These are phyloP conservation scores for Termitomyces sp. DNA, from an alignment of 768 basidiomycete genomes.

Conservation along the genomic window DNA sequence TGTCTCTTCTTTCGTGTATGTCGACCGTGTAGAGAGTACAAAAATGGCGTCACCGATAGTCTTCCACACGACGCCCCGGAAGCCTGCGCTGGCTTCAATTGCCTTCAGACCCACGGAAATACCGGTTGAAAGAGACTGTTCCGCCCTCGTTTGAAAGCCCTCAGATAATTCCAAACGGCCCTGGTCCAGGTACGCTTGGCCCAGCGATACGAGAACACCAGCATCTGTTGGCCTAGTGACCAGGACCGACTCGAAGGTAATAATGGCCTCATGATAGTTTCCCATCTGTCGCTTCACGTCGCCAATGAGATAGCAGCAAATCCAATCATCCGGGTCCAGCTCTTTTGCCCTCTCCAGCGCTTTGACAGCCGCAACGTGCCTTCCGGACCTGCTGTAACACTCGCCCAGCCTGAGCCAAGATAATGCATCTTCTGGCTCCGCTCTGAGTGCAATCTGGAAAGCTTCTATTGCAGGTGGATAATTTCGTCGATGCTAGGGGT, in stretches of 20 bases:
- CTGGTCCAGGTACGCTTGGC: conserved; percentile 64
- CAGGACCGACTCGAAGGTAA: conserved; percentile 53
- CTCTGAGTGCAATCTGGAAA: conserved; percentile 81
- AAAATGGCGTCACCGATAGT: conserved; percentile 69
- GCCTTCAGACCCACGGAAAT: conserved; percentile 43
- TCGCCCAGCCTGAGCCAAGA: conserved; percentile 93
- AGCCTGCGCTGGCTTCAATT: conserved; percentile 50
- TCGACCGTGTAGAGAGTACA: conserved; percentile 49
- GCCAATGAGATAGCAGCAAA: conserved; percentile 76
- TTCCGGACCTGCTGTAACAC: conserved; percentile 83
- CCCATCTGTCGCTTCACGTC: conserved; percentile 80
- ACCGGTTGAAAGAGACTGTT: conserved; percentile 63
- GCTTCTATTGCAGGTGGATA: conserved; percentile 74
- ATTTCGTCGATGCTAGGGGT: conserved; percentile 53
- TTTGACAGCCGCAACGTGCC: conserved; percentile 86
- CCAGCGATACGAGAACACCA: conserved; percentile 66
- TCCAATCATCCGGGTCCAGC: conserved; percentile 76
- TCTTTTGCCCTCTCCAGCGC: conserved; percentile 72
- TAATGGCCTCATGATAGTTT: conserved; percentile 69
- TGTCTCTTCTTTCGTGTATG: conserved; percentile 37
- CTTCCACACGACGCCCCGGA: conserved; percentile 81
- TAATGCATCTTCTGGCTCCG: conserved; percentile 66
- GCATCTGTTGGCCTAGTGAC: conserved; percentile 55
- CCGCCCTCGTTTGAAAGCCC: conserved; percentile 74
- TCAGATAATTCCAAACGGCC: conserved; percentile 58